phyloP scores from a whole-genome alignment of 2,329 filamentous ascomycete genomes.

The Fusarium duplospermum region DNA sequence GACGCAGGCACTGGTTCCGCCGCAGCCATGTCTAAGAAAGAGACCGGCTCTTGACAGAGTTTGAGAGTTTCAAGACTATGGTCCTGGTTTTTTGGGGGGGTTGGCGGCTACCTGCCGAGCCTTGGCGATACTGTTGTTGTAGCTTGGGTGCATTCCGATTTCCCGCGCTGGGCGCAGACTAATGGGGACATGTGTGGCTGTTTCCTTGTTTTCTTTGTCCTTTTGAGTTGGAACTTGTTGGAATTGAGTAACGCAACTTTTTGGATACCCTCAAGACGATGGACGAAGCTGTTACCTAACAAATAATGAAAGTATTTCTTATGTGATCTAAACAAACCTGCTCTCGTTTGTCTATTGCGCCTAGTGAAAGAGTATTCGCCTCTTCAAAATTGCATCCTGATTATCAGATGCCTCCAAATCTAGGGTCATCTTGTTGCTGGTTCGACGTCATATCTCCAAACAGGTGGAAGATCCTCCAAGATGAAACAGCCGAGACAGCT shows the following conservation, averaged over 20 bases:
- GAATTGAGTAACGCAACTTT: constrained; percentile 10
- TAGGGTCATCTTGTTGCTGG: neutral
- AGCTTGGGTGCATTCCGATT: constrained; percentile 22
- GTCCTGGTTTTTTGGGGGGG: neutral
- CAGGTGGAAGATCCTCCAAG: neutral
- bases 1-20: constrained; percentile 56
- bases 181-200: constrained; percentile 16
- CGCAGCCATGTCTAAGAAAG: constrained; percentile 55
- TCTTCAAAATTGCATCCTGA: neutral
- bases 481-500: constrained; percentile 30
- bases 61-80: neutral
- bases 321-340: neutral
- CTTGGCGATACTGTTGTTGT: constrained; percentile 15
- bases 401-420: neutral
- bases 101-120: constrained; percentile 8
- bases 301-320: constrained; percentile 15
- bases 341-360: neutral
- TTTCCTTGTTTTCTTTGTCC: constrained; percentile 32
- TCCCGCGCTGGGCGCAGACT: constrained; percentile 17
- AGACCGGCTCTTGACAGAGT: neutral
- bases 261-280: constrained; percentile 20
- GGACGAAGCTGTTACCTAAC: constrained; percentile 1
- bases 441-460: constrained; percentile 32
- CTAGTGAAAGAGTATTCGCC: neutral
- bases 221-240: constrained; percentile 13